Conservation (phyloP, 805 yeast species). For the Suhomyces sp. region DNA sequence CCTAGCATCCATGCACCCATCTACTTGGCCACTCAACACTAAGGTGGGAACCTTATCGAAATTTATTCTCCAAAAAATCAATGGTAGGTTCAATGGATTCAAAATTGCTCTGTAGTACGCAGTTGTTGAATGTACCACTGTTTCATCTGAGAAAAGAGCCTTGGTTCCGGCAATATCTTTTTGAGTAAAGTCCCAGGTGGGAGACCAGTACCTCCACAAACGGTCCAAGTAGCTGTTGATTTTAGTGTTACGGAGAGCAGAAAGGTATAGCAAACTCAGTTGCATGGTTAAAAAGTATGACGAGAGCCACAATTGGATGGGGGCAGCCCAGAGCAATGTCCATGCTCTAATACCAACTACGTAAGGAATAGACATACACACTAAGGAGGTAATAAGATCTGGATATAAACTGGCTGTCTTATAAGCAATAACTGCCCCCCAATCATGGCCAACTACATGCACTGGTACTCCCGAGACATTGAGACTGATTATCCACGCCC, state of each 20-base stretch:
- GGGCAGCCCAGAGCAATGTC: slow-evolving; percentile 29
- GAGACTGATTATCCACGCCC: slow-evolving; percentile 29
- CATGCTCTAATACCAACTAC: slow-evolving; percentile 23
- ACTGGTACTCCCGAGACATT: slow-evolving; percentile 20
- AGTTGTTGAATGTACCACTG: slow-evolving; percentile 32
- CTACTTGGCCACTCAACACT: slow-evolving; percentile 35
- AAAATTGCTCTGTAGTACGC: slow-evolving; percentile 36
- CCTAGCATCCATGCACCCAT: slow-evolving; percentile 35
- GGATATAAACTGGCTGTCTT: slow-evolving; percentile 35
- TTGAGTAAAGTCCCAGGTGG: slow-evolving; percentile 30
- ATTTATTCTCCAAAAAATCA: slow-evolving; percentile 6
- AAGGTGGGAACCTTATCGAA: slow-evolving; percentile 32
- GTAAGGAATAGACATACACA: slow-evolving; percentile 40
- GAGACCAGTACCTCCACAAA: slow-evolving; percentile 40
- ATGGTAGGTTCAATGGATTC: slow-evolving; percentile 17
- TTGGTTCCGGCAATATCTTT: slow-evolving; percentile 27
- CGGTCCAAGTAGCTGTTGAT: slow-evolving; percentile 24
- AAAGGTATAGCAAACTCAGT: slow-evolving; percentile 21
- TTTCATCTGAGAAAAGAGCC: slow-evolving; percentile 22
- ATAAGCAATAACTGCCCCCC: slow-evolving; percentile 41
- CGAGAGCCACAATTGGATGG: slow-evolving; percentile 33
- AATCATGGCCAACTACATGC: slow-evolving; percentile 42
- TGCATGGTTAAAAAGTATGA: slow-evolving; percentile 41
- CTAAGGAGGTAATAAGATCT: slow-evolving; percentile 28
- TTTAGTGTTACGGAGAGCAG: slow-evolving; percentile 8